Evolutionary conservation across 2,329 filamentous ascomycete genomes (phyloP), one percentile per base, ranked within the genome.

Genomic region (Bipolaris oryzae): DNA sequence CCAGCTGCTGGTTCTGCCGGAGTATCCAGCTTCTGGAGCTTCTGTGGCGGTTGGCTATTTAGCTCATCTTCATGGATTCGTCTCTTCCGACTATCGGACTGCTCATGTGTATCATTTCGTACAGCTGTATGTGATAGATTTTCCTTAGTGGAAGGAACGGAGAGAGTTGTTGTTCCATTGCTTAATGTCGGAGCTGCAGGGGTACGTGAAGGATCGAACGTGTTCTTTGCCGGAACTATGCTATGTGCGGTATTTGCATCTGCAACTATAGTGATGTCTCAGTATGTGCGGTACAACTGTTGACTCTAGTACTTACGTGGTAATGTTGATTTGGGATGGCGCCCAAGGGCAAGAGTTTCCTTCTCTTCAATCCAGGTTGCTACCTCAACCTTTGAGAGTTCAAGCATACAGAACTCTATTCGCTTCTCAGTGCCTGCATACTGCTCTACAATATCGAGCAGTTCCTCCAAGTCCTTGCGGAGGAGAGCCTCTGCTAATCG

Each of bases 291-390:
- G 10, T 31, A 13, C 3, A 1, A 31, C n/a, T 15, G 6, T 7
- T 5, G n/a, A 18, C 7, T 5, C 2, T 11, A 41, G 10, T 18
- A 41, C 53, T 55, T 43, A 58, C 44, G 37, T 34, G 38, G 11
- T 13, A 62, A 15, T 7, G 46, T 47, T 9, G 49, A 63, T n/a
- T 49, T 46, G 3, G 55, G 61, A 18, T 63, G 52, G 20, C 58
- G 51, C 15, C 62, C 62, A 4, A 67, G 53, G 9, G 66, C 64
- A 11, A 56, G 55, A 11, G 62, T 66, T 46, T 71, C 67, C 16
- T 54, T 60, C 15, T 57, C 47, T 21, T 67, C 63, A 18, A 69
- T 66, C 62, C 64, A 70, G 3, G 52, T 55, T 11, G 55, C 62
- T 15, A 70, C 60, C 6, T 47, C 55, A 9, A 34, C 38, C 28